Percentiles rank a stretch among this genome's conserved stretches.
Evolutionary conservation across 257 asterid genomes (phyloP).

Genomic region (Voacanga thouarsii): DNA sequence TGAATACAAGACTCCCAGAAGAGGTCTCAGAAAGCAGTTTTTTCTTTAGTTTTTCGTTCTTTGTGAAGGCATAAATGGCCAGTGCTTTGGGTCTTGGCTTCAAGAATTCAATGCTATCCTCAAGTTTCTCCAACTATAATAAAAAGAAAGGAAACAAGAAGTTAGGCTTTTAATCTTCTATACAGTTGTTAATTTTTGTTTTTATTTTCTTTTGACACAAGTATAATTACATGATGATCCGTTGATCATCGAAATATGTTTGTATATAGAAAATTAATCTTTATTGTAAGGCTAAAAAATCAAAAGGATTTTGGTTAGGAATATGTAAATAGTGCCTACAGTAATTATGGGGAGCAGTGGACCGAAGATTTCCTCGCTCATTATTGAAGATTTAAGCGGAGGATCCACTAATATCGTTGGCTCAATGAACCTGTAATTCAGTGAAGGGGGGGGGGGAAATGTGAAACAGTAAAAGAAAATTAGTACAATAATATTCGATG

Average conservation of each 20-base stretch:
- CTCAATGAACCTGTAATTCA: slow-evolving; percentile 51
- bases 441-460: too few relatives aligned
- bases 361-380: slow-evolving; percentile 80
- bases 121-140: slow-evolving; percentile 60
- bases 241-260: neutral
- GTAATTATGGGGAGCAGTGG: slow-evolving; percentile 80
- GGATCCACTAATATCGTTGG: slow-evolving; percentile 78
- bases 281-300: neutral
- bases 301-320: neutral
- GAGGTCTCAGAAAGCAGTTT: slow-evolving; percentile 46
- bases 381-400: slow-evolving; percentile 56
- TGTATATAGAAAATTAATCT: too few relatives aligned
- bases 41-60: slow-evolving; percentile 38
- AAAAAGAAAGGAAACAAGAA: neutral
- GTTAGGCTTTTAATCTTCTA: too few relatives aligned
- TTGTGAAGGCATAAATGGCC: slow-evolving; percentile 68
- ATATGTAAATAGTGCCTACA: slow-evolving; percentile 26
- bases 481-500: too few relatives aligned
- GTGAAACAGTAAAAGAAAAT: neutral
- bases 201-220: too few relatives aligned
- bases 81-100: slow-evolving; percentile 59
- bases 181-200: too few relatives aligned
- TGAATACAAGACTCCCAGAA: slow-evolving; percentile 65
- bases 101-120: slow-evolving; percentile 62
- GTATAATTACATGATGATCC: too few relatives aligned